Evolutionary conservation across 2,329 filamentous ascomycete genomes (phyloP).

Genomic region (Alternaria arborescens): DNA sequence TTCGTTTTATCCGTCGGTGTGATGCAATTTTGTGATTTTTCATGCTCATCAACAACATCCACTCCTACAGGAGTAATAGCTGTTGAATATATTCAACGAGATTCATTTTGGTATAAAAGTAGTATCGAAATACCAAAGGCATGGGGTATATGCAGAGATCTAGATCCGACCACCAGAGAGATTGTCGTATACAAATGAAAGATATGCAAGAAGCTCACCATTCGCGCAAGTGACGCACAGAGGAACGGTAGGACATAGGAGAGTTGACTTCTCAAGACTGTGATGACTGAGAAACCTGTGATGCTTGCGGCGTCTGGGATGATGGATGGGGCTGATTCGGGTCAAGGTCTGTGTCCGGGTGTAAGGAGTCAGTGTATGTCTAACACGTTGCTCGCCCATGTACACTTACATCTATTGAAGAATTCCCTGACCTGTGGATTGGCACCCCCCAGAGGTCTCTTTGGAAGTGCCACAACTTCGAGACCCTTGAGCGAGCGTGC

Average conservation of each 20-base stretch:
- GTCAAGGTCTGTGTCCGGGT: neutral
- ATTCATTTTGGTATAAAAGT: neutral
- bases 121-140: neutral
- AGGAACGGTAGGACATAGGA: neutral
- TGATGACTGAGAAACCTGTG: neutral
- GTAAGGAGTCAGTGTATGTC: neutral
- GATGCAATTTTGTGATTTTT: neutral
- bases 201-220: neutral
- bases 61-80: neutral
- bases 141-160: neutral
- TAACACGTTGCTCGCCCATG: neutral
- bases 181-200: neutral
- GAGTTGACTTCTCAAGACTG: neutral
- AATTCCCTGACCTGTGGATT: conserved; percentile 48
- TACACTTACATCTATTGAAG: conserved; percentile 17
- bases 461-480: conserved; percentile 48
- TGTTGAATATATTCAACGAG: neutral
- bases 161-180: neutral
- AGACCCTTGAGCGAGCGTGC: conserved; percentile 63
- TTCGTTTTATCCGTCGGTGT: neutral
- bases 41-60: no score
- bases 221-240: neutral
- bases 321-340: neutral
- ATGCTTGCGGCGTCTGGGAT: neutral
- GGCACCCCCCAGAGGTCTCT: conserved; percentile 29